Percentiles rank a stretch among this genome's conserved stretches.
These are phyloP conservation scores for Scedosporium apiospermum DNA, from an alignment of 2,329 filamentous ascomycete species.

Conservation along the genomic window DNA sequence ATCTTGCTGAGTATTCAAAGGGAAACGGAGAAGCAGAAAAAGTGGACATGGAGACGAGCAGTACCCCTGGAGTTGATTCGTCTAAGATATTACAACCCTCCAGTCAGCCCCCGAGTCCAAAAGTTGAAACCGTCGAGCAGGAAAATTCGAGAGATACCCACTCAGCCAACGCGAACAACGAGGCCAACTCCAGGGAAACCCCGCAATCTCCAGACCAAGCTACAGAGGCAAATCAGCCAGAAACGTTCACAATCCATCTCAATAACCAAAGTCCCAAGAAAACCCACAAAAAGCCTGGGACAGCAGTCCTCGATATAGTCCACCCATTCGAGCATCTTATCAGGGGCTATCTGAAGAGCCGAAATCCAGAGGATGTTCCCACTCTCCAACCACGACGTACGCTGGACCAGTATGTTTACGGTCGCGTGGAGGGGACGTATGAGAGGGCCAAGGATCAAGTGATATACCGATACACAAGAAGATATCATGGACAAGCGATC, in stretches of 20 bases:
- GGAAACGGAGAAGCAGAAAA: neutral
- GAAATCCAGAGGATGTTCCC: neutral
- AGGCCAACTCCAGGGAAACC: neutral
- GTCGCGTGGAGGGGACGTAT: constrained; percentile 1
- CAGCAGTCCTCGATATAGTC: neutral
- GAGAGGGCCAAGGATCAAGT: constrained; percentile 8
- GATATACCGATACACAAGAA: constrained; percentile 9
- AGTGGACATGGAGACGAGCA: neutral
- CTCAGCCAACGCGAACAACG: neutral
- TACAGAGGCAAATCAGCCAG: neutral
- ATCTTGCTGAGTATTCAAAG: neutral
- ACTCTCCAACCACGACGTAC: constrained; percentile 9
- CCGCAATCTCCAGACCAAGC: neutral
- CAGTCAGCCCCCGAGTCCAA: neutral
- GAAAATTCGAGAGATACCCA: neutral
- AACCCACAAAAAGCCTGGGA: neutral
- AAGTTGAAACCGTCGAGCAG: neutral
- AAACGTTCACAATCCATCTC: neutral
- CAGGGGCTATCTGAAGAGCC: neutral
- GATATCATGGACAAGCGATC: neutral
- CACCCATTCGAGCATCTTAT: neutral
- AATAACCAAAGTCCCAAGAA: neutral
- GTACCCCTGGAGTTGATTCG: neutral
- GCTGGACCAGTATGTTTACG: constrained; percentile 8
- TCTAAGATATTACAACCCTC: neutral